Evolutionary conservation across 306 rosid genomes (phyloP), one percentile per base, ranked within the genome.

Genomic region (Lithocarpus polystachyus): DNA sequence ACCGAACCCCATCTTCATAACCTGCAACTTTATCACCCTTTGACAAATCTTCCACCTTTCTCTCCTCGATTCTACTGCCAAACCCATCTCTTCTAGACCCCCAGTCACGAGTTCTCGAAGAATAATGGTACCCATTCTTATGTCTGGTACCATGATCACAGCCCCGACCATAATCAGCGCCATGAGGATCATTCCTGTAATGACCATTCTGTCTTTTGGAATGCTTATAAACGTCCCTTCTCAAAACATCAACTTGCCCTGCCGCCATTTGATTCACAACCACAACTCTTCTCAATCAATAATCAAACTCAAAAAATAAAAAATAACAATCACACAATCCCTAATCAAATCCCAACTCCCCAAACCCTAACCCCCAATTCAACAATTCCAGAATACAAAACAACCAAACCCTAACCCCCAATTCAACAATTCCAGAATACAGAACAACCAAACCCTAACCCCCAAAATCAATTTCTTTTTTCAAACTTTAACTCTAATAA

Each of bases 231-330:
- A 80, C 85, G 11, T 84, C 90, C 71, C 86, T 83, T 26, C 86
- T 89, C 76, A 88, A 79, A 85, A 86, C 87, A 83, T 85, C 81
- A 24, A 82, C 85, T 72, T 81, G 72, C 78, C 96, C 91, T 90
- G 97, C 87, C 87, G 92, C 94, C 97, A 90, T 92, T 75, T 77
- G 89, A 89, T 89, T 84, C 62, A 84, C 87, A 88, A 89, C 82
- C 87, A 89, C 85, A 88, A 82, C 65, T 79, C 88, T 83, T 82
- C 89, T 65, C 74, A 83, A 86, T 91, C 75, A 87, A 82, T 51
- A 84, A 84, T 73, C 80, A 87, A 70, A 43, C 86, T 82, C 71
- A 56, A 77, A 72, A 56, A 76, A n/a, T n/a, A n/a, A 72, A 24
- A 74, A 3, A 40, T 53, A 80, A 57, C 78, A 84, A 76, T 65